Evolutionary conservation across 352 stramenopile species (phyloP).

Genomic region (Lagenidium giganteum): DNA sequence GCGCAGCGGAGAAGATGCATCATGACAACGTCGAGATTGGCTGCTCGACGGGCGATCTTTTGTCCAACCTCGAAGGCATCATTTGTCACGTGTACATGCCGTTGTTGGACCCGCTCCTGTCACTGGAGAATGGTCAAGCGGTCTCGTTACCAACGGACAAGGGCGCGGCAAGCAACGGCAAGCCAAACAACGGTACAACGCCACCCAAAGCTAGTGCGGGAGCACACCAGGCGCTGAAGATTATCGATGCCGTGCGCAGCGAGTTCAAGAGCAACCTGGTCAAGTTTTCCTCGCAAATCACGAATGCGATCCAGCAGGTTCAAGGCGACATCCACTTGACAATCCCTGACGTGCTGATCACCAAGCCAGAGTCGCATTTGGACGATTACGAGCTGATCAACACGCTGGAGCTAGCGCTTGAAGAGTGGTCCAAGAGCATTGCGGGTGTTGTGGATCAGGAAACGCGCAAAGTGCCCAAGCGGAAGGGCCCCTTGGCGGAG

Average conservation of each 20-base stretch:
- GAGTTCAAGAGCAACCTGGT: constrained; percentile 89
- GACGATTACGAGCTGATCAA: constrained; percentile 86
- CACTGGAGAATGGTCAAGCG: constrained; percentile 16
- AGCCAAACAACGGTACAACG: background rate
- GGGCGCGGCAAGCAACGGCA: background rate
- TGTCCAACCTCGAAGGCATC: constrained; percentile 81
- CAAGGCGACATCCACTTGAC: constrained; percentile 91
- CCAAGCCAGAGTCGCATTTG: constrained; percentile 78
- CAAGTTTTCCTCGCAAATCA: constrained; percentile 92
- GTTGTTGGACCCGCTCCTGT: constrained; percentile 71
- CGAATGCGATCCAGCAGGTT: constrained; percentile 91
- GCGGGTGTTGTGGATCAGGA: constrained; percentile 89
- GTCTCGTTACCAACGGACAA: background rate
- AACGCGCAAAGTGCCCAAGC: constrained; percentile 77
- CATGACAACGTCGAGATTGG: constrained; percentile 79
- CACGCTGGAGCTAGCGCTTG: constrained; percentile 86
- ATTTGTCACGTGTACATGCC: constrained; percentile 89
- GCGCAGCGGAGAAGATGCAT: constrained; percentile 58
- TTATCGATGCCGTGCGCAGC: constrained; percentile 80
- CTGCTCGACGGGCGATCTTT: constrained; percentile 80
- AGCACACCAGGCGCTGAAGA: constrained; percentile 58
- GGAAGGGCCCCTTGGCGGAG: constrained; percentile 89
- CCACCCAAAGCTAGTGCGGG: constrained; percentile 7
- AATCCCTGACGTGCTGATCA: constrained; percentile 90
- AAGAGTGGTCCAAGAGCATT: constrained; percentile 92